Evolutionary conservation across 345 rosid genomes (phyloP).

Genomic region (Gossypioides kirkii): DNA sequence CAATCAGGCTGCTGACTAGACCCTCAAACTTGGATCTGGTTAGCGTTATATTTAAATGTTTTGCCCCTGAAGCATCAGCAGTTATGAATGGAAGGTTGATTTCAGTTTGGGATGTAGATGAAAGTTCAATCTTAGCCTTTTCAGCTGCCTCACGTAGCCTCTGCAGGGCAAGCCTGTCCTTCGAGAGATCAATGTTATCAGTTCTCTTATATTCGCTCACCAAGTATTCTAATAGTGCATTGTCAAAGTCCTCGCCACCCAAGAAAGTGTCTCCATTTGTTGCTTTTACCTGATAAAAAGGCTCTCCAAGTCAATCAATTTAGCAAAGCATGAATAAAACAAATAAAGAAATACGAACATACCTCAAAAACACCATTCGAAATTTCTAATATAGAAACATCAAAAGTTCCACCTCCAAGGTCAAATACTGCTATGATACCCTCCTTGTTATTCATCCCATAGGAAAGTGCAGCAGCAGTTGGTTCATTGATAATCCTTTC

Average conservation of each 20-base stretch:
- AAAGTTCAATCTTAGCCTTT: slow-evolving; percentile 33
- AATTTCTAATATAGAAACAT: slow-evolving; percentile 38
- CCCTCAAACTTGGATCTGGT: slow-evolving; percentile 33
- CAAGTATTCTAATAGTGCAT: slow-evolving; percentile 27
- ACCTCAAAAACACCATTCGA: slow-evolving; percentile 43
- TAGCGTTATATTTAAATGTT: slow-evolving; percentile 32
- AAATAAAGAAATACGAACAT: neutral
- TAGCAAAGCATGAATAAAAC: neutral
- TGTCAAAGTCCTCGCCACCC: slow-evolving; percentile 44
- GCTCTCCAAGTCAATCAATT: neutral
- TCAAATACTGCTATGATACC: slow-evolving; percentile 41
- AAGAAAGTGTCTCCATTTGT: slow-evolving; percentile 44
- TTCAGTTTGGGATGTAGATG: slow-evolving; percentile 32
- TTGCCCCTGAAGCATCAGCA: slow-evolving; percentile 35
- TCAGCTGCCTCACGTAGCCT: slow-evolving; percentile 33
- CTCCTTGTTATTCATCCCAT: slow-evolving; percentile 38
- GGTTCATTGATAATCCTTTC: slow-evolving; percentile 44
- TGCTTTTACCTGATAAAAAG: slow-evolving; percentile 34
- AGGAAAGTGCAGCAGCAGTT: slow-evolving; percentile 40
- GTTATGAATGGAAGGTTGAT: slow-evolving; percentile 31
- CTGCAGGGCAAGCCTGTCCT: slow-evolving; percentile 34
- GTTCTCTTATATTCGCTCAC: slow-evolving; percentile 29
- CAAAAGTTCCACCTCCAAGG: slow-evolving; percentile 41
- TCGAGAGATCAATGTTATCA: slow-evolving; percentile 29
- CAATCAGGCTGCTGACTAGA: slow-evolving; percentile 26